A percentile compares a stretch with the other conserved stretches of the same genome.
phyloP scores from a whole-genome alignment of 805 yeast species.

The Candida nemodendra region DNA sequence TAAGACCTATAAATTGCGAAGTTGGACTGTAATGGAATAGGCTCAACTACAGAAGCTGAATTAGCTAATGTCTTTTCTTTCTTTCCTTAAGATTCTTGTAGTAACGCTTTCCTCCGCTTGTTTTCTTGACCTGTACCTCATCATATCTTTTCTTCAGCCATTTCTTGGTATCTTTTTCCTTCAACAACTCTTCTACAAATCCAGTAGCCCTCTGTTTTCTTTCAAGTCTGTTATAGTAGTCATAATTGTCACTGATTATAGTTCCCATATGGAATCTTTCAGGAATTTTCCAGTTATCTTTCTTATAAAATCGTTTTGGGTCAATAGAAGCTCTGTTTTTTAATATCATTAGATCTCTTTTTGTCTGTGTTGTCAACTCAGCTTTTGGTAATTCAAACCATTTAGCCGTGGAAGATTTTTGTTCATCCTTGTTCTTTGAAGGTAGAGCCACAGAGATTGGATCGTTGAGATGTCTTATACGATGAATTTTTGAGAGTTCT shows the following conservation, averaged over 20 bases:
- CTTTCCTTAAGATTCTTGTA: constrained; percentile 61
- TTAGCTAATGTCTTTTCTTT: constrained; percentile 48
- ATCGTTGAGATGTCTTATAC: constrained; percentile 41
- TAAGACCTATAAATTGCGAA: no score
- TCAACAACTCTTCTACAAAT: constrained; percentile 77
- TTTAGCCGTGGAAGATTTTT: constrained; percentile 45
- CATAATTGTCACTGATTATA: constrained; percentile 76
- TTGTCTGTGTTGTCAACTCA: constrained; percentile 67
- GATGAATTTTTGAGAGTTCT: constrained; percentile 5
- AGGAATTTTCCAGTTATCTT: constrained; percentile 62
- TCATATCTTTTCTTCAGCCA: constrained; percentile 83
- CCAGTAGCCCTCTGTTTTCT: constrained; percentile 74
- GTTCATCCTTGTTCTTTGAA: constrained; percentile 21
- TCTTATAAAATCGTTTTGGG: constrained; percentile 93
- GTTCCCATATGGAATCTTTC: constrained; percentile 83
- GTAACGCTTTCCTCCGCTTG: constrained; percentile 64
- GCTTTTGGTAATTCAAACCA: constrained; percentile 85
- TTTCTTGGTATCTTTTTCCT: constrained; percentile 63
- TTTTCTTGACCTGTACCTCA: constrained; percentile 67
- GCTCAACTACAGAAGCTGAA: not conserved
- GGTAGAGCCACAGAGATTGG: constrained; percentile 36
- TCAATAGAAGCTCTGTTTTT: constrained; percentile 89
- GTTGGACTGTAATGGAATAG: no score
- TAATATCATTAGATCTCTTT: constrained; percentile 74
- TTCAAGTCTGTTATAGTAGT: constrained; percentile 67